Evolutionary conservation across 768 basidiomycete species (phyloP), one percentile per base, ranked within the genome.

Genomic region (Boletus rubescentipes): DNA sequence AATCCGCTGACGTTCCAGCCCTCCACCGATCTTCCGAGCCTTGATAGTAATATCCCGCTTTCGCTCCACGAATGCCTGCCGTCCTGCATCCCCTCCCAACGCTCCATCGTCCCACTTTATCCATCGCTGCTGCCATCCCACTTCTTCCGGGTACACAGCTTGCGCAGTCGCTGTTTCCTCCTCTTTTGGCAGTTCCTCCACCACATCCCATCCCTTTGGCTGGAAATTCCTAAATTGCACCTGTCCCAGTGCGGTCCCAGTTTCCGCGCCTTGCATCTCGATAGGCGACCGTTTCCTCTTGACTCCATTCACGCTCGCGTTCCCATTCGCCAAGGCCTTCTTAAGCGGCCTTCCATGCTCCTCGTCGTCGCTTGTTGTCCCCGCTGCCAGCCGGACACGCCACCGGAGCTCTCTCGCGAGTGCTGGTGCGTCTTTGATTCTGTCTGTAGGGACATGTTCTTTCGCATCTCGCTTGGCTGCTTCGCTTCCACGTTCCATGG

Each of bases 331-430:
- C 65, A 51, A 45, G 47, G 53, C 58, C 49, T 54, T 66, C 54
- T 58, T 74, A 37, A 39, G 53, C 3, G 67, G 63, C 18, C 57
- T 51, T 23, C 66, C 62, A 6, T 64, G 55, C n/a, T 72, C 74
- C 50, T 92, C 89, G 49, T 87, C 87, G 47, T 89, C 89, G 61
- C 87, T 90, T 15, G 74, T 66, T 54, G 81, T 74, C 29, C 88
- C 87, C 7, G 76, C 71, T 5, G 83, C 82, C 40, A 83, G 70
- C 51, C 81, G 80, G 29, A 86, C 78, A 45, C 94, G 80, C 94
- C 94, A 97, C 40, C 89, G 77, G 40, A 97, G 72, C 67, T 97
- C 94, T 58, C 91, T 76, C 16, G 92, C 92, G 49, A 93, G 67
- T 3, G 87, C 87, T 4, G 88, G 74, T 16, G 88, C 81, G 71